Percentiles rank a stretch among this genome's conserved stretches.
phyloP scores from a whole-genome alignment of 2,329 filamentous ascomycete genomes.

The Phaeosphaeria sp. region DNA sequence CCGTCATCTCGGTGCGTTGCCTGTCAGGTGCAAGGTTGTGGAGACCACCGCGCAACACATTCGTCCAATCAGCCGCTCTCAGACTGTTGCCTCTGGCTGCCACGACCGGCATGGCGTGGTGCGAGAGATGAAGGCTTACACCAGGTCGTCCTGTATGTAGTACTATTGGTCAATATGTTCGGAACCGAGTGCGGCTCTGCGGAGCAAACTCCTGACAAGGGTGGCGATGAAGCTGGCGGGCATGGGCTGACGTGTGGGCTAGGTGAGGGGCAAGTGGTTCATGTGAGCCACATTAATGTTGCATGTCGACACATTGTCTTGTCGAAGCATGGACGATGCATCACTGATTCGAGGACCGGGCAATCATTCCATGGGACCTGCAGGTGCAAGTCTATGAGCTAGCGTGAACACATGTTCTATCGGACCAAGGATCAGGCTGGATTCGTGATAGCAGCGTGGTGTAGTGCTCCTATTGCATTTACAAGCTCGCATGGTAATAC shows the following conservation, averaged over 20 bases:
- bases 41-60: conserved; percentile 9
- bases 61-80: conserved; percentile 30
- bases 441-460: not conserved
- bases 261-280: not conserved
- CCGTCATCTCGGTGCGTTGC: conserved; percentile 37
- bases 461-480: not conserved
- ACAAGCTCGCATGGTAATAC: not conserved
- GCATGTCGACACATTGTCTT: not conserved
- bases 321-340: not conserved
- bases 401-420: not conserved
- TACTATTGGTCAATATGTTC: not conserved
- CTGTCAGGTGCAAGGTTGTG: conserved; percentile 11
- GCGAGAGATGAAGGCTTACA: conserved; percentile 16
- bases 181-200: not conserved
- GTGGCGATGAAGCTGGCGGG: not conserved
- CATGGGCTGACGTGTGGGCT: not conserved
- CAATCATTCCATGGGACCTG: not conserved
- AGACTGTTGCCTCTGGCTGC: conserved; percentile 24
- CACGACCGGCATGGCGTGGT: conserved; percentile 23
- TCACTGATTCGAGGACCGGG: not conserved
- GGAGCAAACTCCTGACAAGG: not conserved
- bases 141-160: conserved; percentile 4
- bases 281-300: not conserved
- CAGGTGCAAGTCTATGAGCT: not conserved
- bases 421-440: no score